Percentiles rank a stretch among this genome's conserved stretches.
phyloP scores from a whole-genome alignment of 169 alveolate genomes.

The Plasmodium cynomolgi region DNA sequence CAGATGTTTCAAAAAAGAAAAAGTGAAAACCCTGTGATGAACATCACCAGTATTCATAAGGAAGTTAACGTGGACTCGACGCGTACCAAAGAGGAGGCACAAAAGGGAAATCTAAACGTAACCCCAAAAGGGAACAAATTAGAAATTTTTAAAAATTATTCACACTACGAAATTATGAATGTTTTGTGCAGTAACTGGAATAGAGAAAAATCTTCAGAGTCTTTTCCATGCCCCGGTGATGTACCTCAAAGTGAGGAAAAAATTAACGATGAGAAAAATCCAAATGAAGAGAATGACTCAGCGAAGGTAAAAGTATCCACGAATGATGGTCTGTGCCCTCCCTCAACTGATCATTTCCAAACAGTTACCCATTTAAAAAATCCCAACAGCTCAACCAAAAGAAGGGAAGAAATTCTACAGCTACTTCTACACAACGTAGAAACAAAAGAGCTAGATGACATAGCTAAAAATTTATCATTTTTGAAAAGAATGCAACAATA shows the following conservation, averaged over 20 bases:
- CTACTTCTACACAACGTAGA: neutral
- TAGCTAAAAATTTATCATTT: constrained; percentile 40
- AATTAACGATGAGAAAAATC: neutral
- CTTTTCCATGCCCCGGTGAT: neutral
- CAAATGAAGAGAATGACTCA: neutral
- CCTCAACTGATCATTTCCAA: neutral
- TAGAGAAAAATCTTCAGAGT: neutral
- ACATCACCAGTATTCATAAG: neutral
- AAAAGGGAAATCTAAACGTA: neutral
- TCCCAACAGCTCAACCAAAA: neutral
- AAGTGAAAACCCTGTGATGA: neutral
- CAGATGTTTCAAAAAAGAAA: neutral
- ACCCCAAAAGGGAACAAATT: neutral
- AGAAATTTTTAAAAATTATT: constrained; percentile 21
- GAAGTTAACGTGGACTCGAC: neutral
- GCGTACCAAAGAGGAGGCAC: constrained; percentile 2
- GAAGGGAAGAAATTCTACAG: neutral
- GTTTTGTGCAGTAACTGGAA: constrained; percentile 4
- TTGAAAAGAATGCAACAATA: constrained; percentile 65
- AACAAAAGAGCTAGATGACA: neutral
- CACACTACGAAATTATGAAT: constrained; percentile 15
- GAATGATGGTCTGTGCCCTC: neutral
- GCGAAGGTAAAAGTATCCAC: neutral
- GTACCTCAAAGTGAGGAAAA: constrained; percentile 4
- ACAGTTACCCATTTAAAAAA: neutral